Base-by-base conservation (phyloP, 805 yeast species). In the Candida patagonica region DNA sequence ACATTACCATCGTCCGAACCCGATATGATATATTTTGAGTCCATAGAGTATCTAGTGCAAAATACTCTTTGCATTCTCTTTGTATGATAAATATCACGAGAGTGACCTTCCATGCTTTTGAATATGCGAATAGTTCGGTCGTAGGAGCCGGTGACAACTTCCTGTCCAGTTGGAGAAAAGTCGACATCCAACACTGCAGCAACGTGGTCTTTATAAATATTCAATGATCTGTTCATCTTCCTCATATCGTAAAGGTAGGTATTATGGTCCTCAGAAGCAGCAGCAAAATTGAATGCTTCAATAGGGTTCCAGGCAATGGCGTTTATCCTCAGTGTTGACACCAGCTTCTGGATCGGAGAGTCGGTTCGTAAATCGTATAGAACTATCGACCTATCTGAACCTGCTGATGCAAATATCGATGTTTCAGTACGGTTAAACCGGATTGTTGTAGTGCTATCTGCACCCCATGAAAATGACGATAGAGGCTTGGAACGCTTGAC, bases 1-100 rank as follows among this genome's bases (percentile, higher is more conserved):
- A 94, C 77, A 61, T 94, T 94, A 50, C 96, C 94, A 60, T 92
- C 99, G 61, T 92, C 98, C 1, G 95, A 84, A 15, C 96, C 98
- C 43, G 86, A 76, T 38, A 88, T 63, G 26, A 92, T 75, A 62
- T 86, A 92, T 55, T 80, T 77, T 41, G 94, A 73, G 62, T 92
- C 99, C 75, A 86, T 86, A 6, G 95, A 75, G 61, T 70, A 94
- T 48, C 79, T 78, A 30, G 80, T 85, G 42, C 82, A 73, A 61
- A 87, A 85, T 8, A 92, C 83, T 44, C 89, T 80, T 65, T 92
- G 99, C 99, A 92, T 92, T 58, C 99, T 75, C 66, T 86, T 87
- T 10, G 98, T 92, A 55, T 92, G 98, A 60, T 92, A 92, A 32
- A 94, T 73, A 54, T 92, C 99, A 46, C 96, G 71, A 5, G 95